These are phyloP conservation scores for Vitis rupestris DNA, from an alignment of 164 flowering plant genomes.

Conservation along the genomic window DNA sequence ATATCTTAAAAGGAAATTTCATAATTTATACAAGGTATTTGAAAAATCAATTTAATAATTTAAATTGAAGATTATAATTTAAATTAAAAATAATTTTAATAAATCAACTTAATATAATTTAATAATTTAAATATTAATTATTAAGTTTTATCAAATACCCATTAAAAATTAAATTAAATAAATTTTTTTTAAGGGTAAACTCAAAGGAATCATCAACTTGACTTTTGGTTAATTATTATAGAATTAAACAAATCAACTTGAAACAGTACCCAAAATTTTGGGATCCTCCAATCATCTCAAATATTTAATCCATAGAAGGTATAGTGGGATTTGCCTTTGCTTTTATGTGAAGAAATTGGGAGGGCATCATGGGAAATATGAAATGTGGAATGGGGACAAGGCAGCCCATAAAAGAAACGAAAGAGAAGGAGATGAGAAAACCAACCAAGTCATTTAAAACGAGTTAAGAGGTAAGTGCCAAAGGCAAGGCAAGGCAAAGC, in stretches of 20 bases:
- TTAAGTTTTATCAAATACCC: too few relatives aligned
- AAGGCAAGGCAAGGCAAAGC: slow-evolving; percentile 33
- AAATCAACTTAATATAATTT: too few relatives aligned
- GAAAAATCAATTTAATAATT: too few relatives aligned
- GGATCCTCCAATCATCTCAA: neutral
- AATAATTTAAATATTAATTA: too few relatives aligned
- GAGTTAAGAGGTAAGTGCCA: slow-evolving; percentile 14
- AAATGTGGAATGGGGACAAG: slow-evolving; percentile 21
- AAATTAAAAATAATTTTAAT: too few relatives aligned
- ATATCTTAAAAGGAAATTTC: too few relatives aligned
- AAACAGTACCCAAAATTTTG: neutral
- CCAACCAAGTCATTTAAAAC: slow-evolving; percentile 20
- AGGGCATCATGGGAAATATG: slow-evolving; percentile 3
- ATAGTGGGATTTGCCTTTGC: slow-evolving; percentile 22
- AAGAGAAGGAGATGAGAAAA: neutral
- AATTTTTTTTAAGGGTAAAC: too few relatives aligned
- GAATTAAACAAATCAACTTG: neutral
- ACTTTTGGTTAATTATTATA: too few relatives aligned
- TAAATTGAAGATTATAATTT: too few relatives aligned
- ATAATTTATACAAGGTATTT: too few relatives aligned
- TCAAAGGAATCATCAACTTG: too few relatives aligned
- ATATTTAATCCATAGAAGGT: neutral
- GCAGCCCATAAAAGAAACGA: slow-evolving; percentile 7
- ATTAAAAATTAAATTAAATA: too few relatives aligned
- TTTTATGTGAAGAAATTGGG: slow-evolving; percentile 32